A percentile compares a stretch with the other conserved stretches of the same genome.
Conservation (phyloP, 257 asterid species). For the Fraxinus cuspidata region DNA sequence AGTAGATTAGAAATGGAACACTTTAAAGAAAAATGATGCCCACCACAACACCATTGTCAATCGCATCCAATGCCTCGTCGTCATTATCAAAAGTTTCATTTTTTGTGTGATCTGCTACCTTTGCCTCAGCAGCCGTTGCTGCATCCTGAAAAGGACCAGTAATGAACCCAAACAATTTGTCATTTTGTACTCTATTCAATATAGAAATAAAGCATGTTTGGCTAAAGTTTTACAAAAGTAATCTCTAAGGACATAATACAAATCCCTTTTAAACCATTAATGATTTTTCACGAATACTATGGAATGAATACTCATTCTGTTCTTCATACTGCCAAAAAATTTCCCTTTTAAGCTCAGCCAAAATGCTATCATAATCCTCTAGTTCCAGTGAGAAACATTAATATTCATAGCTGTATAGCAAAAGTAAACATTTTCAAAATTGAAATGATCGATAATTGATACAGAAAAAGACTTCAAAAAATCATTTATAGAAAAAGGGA, state of each 20-base stretch:
- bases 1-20: conserved; percentile 16
- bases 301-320: not conserved
- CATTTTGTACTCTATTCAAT: conserved; percentile 8
- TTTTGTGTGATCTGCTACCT: conserved; percentile 35
- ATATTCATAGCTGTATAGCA: not conserved
- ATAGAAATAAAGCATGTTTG: not conserved
- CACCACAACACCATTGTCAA: conserved; percentile 65
- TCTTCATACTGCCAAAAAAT: not conserved
- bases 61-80: conserved; percentile 71
- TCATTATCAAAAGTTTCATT: conserved; percentile 40
- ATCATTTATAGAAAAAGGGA: not conserved
- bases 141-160: conserved; percentile 51
- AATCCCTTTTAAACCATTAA: not conserved
- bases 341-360: not conserved
- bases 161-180: conserved; percentile 5
- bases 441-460: not conserved
- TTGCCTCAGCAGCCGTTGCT: conserved; percentile 32
- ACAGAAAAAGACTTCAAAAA: not conserved
- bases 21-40: conserved; percentile 27
- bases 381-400: not conserved
- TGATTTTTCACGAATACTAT: not conserved
- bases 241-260: conserved; percentile 7
- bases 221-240: conserved; percentile 1
- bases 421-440: not conserved
- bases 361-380: not conserved